Evolutionary conservation across 202 grass and related monocot genomes (phyloP).

Genomic region (Eragrostis tef): DNA sequence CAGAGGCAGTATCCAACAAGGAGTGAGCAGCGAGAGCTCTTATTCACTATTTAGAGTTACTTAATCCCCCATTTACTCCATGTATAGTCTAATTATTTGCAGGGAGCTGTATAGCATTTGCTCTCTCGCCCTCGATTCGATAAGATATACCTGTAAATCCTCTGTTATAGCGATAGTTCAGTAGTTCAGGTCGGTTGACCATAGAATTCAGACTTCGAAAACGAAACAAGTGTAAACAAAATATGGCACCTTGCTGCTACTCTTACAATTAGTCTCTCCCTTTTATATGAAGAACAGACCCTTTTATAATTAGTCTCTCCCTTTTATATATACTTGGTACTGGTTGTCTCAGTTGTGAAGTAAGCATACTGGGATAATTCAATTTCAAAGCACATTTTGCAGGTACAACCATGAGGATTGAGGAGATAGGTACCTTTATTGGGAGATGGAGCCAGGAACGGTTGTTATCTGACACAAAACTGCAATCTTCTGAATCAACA

Average conservation of each 20-base stretch:
- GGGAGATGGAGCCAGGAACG: background rate
- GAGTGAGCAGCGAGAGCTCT: conserved; percentile 46
- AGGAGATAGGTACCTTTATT: background rate
- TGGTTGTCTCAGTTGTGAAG: background rate
- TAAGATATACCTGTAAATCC: conserved; percentile 39
- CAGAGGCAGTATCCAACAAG: conserved; percentile 70
- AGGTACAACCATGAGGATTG: background rate
- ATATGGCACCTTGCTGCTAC: conserved; percentile 20
- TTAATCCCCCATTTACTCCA: conserved; percentile 38
- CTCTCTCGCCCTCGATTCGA: conserved; percentile 36
- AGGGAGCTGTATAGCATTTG: conserved; percentile 49
- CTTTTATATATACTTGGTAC: background rate
- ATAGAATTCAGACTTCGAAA: conserved; percentile 14
- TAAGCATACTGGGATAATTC: background rate
- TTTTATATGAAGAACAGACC: background rate
- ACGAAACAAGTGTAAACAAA: conserved; percentile 37
- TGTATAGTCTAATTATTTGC: conserved; percentile 56
- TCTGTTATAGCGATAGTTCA: conserved; percentile 32
- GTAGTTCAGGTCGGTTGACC: conserved; percentile 10
- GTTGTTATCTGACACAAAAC: background rate
- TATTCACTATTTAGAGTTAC: background rate
- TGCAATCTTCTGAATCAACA: background rate
- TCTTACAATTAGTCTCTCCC: conserved; percentile 19
- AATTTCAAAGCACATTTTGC: background rate
- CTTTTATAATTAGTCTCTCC: conserved; percentile 4